phyloP scores from a whole-genome alignment of 139 green algal species.

The Coelastrella sp. region DNA sequence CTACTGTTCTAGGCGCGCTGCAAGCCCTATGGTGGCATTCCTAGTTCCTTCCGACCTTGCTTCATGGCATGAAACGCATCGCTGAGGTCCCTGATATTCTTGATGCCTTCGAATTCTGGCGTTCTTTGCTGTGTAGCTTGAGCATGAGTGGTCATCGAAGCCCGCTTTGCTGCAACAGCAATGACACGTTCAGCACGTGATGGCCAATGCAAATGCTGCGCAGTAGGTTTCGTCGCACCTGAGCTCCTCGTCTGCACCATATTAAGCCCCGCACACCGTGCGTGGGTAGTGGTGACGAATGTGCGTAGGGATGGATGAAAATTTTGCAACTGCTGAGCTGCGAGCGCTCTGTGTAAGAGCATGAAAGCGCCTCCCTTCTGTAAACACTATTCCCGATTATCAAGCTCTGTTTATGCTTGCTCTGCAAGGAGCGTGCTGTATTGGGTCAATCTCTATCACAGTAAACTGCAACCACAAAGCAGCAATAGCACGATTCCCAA shows the following conservation, averaged over 20 bases:
- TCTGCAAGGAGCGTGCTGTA: too few species aligned
- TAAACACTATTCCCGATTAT: too few species aligned
- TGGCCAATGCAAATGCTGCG: too few species aligned
- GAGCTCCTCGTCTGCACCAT: constrained; percentile 31
- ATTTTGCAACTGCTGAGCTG: not conserved
- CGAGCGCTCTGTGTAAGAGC: not conserved
- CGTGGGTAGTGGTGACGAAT: not conserved
- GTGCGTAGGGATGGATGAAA: not conserved
- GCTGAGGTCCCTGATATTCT: constrained; percentile 32
- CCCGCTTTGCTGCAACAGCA: not conserved
- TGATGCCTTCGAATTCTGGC: constrained; percentile 38
- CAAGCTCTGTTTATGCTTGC: too few species aligned
- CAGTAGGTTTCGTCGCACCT: not conserved
- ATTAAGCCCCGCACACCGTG: not conserved
- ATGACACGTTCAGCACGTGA: not conserved
- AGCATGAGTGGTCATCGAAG: not conserved
- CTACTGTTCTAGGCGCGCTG: too few species aligned
- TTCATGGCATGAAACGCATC: not conserved
- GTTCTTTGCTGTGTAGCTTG: not conserved
- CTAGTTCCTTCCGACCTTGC: not conserved
- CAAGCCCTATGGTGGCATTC: too few species aligned
- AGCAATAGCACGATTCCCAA: too few species aligned
- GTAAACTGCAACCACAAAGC: too few species aligned
- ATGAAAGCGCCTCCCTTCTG: not conserved
- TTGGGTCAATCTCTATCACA: too few species aligned